A percentile compares a stretch with the other conserved stretches of the same genome.
These are phyloP conservation scores for Gossypium bickii DNA, from an alignment of 345 rosid genomes.

Conservation along the genomic window DNA sequence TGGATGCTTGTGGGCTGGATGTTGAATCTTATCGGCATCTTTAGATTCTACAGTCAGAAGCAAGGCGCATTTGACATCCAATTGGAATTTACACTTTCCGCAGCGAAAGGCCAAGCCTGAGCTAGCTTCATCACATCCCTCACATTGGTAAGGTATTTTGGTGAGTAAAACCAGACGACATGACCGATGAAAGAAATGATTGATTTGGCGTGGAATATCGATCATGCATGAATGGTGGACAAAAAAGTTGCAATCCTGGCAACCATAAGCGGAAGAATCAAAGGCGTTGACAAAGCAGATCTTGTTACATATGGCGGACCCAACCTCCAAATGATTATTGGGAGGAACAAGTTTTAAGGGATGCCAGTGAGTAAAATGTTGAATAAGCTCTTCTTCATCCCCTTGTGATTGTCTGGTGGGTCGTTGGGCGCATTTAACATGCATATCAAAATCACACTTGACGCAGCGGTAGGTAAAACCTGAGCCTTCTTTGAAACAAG, in stretches of 20 bases:
- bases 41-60: slow-evolving; percentile 7
- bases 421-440: slow-evolving; percentile 2
- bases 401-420: background rate
- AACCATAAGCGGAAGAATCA: background rate
- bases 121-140: background rate
- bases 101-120: slow-evolving; percentile 6
- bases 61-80: slow-evolving; percentile 16
- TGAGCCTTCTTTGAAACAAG: background rate
- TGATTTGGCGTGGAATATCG: background rate
- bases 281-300: background rate
- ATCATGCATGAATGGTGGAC: slow-evolving; percentile 4
- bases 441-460: slow-evolving; percentile 2
- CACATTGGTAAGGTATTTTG: background rate
- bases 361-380: slow-evolving; percentile 12
- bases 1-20: slow-evolving; percentile 10
- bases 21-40: background rate
- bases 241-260: slow-evolving; percentile 3
- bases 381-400: background rate
- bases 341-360: slow-evolving; percentile 6
- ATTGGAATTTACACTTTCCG: background rate
- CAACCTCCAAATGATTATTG: background rate
- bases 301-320: background rate
- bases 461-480: background rate
- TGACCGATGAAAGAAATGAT: slow-evolving; percentile 10
- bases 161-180: background rate